These are phyloP conservation scores for Candida sithepensis DNA, from an alignment of 805 yeast species.

Conservation along the genomic window DNA sequence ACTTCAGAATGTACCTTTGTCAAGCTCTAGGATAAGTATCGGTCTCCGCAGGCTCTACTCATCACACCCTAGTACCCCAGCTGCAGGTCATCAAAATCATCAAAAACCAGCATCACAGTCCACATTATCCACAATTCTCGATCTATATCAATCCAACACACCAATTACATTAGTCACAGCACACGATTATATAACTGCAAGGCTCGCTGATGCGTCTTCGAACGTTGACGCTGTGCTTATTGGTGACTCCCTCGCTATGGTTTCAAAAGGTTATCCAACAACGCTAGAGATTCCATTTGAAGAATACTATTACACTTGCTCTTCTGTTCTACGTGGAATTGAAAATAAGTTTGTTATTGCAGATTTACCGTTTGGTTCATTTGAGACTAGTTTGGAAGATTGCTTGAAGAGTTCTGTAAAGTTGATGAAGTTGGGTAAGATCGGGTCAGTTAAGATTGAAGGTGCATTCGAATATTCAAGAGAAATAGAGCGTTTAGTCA, in stretches of 20 bases:
- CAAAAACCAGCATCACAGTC: slow-evolving; percentile 10
- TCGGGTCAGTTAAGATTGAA: slow-evolving; percentile 79
- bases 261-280: slow-evolving; percentile 73
- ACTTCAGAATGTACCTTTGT: not conserved
- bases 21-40: not conserved
- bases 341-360: slow-evolving; percentile 65
- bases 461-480: slow-evolving; percentile 62
- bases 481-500: slow-evolving; percentile 52
- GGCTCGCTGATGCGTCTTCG: slow-evolving; percentile 58
- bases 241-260: slow-evolving; percentile 95
- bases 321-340: slow-evolving; percentile 73
- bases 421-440: slow-evolving; percentile 54
- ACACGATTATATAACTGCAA: slow-evolving; percentile 78
- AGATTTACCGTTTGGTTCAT: slow-evolving; percentile 88
- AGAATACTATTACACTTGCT: slow-evolving; percentile 73
- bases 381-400: slow-evolving; percentile 58
- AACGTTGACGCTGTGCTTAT: slow-evolving; percentile 68
- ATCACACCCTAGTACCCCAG: not conserved
- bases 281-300: slow-evolving; percentile 75
- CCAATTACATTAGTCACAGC: slow-evolving; percentile 60
- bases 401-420: slow-evolving; percentile 58
- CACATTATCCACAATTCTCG: slow-evolving; percentile 21
- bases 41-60: not conserved
- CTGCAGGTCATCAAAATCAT: not conserved
- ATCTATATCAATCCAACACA: slow-evolving; percentile 13